Evolutionary conservation across 2,329 filamentous ascomycete genomes (phyloP), one percentile per base, ranked within the genome.

Genomic region (Xylariaceae sp.): DNA sequence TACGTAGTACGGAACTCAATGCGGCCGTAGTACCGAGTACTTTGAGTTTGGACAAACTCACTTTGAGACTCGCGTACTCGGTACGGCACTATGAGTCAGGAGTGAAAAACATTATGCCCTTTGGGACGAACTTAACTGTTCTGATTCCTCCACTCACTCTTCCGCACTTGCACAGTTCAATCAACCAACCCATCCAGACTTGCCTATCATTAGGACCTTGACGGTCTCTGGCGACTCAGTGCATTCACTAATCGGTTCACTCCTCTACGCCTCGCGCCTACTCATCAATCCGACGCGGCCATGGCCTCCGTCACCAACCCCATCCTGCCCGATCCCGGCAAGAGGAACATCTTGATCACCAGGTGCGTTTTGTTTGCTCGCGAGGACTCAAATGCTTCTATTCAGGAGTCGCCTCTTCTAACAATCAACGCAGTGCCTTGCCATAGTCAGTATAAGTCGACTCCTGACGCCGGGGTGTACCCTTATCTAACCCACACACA

Each of bases 321-420:
- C 34, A 83, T 88, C 62, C 74, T 90, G 65, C 88, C 88, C 65
- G 75, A 85, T 69, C 77, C 84, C 72, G 89, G 88, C 67, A 87
- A 96, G 80, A 83, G 87, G 69, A 97, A 97, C 74, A 85, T 95
- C 68, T 83, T 97, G 63, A 87, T 97, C 69, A 96, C 93, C 49
- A 93, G 88, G 60, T 59, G 48, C 15, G 60, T 39, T 55, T 17
- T 35, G 23, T 34, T 37, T 37, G 7, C 53, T 11, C 8, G 48
- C 9, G 10, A 3, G 17, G n/a, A n/a, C n/a, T 50, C 57, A 39
- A 10, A 34, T 47, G 23, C 50, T 54, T 47, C 23, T 51, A 51
- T 59, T 44, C 17, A n/a, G 39, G 45, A 8, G 4, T 55, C 15
- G 4, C 52, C n/a, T 48, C 1, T 34, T 50, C 52, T 60, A 34